Evolutionary conservation across 345 rosid genomes (phyloP).

Genomic region (Trapa bicornis): DNA sequence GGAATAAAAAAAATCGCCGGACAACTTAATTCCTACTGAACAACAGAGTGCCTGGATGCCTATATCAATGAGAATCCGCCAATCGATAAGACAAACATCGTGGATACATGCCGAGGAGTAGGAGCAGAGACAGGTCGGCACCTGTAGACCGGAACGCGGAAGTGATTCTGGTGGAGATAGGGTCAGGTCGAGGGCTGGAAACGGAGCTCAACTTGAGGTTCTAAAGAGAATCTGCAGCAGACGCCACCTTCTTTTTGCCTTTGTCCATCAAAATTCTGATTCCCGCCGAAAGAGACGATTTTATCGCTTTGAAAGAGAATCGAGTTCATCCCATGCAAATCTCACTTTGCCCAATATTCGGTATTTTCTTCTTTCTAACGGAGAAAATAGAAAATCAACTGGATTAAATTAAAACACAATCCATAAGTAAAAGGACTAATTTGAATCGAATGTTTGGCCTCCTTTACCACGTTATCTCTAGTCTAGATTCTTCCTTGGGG

Average conservation of each 20-base stretch:
- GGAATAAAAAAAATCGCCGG: not conserved
- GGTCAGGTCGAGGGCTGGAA: slow-evolving; percentile 8
- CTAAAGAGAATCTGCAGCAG: slow-evolving; percentile 23
- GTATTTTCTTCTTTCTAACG: no score
- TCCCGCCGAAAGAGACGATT: no score
- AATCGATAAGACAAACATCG: no score
- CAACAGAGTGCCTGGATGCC: not conserved
- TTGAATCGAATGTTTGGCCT: no score
- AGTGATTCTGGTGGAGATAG: slow-evolving; percentile 11
- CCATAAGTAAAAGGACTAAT: no score
- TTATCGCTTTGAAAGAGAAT: not conserved
- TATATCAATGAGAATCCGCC: not conserved
- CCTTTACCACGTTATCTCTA: no score
- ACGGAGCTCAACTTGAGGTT: slow-evolving; percentile 31
- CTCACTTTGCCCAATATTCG: no score
- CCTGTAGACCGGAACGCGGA: slow-evolving; percentile 26
- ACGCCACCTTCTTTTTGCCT: slow-evolving; percentile 12
- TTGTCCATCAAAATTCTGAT: not conserved
- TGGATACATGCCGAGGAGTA: not conserved
- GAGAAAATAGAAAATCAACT: no score
- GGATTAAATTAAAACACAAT: no score
- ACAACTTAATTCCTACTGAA: not conserved
- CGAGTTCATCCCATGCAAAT: no score
- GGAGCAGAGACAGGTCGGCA: slow-evolving; percentile 9
- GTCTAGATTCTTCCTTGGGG: no score